Evolutionary conservation across 1,284 basidiomycete genomes (phyloP).

Genomic region (Naganishia albida): DNA sequence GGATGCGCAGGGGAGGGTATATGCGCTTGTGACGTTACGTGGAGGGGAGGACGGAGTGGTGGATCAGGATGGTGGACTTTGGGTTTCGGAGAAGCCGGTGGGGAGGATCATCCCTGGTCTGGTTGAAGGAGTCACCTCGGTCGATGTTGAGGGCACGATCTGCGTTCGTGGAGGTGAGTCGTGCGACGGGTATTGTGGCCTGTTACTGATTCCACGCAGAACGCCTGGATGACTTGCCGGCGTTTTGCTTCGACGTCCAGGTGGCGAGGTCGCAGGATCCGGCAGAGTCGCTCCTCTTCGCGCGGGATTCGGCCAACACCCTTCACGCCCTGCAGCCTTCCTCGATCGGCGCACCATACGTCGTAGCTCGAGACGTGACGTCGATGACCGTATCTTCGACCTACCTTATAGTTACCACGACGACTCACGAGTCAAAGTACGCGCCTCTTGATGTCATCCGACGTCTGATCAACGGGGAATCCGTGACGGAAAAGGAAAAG

Average conservation of each 20-base stretch:
- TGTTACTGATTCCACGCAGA: conserved; percentile 4
- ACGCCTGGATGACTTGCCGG: conserved; percentile 57
- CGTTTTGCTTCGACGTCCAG: conserved; percentile 61
- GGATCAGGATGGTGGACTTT: conserved; percentile 1
- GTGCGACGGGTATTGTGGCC: neutral
- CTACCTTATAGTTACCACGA: conserved; percentile 85
- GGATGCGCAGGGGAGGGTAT: conserved; percentile 16
- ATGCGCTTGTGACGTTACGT: conserved; percentile 14
- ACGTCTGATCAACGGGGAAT: conserved; percentile 42
- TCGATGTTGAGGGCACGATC: conserved; percentile 12
- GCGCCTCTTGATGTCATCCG: conserved; percentile 59
- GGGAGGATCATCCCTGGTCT: conserved; percentile 57
- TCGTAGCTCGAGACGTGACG: conserved; percentile 64
- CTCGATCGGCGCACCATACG: conserved; percentile 47
- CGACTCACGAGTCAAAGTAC: conserved; percentile 78
- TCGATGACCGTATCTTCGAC: conserved; percentile 79
- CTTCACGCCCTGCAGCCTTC: conserved; percentile 58
- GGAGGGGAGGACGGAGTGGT: conserved; percentile 18
- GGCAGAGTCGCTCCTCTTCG: conserved; percentile 59
- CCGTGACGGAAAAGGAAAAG: conserved; percentile 43
- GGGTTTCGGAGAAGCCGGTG: conserved; percentile 40
- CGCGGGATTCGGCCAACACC: conserved; percentile 67
- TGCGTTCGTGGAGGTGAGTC: conserved; percentile 4
- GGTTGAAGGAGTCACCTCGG: conserved; percentile 29
- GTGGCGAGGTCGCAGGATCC: conserved; percentile 33